Conservation (phyloP, 2,329 filamentous ascomycete genomes). For the Botrytis byssoidea region DNA sequence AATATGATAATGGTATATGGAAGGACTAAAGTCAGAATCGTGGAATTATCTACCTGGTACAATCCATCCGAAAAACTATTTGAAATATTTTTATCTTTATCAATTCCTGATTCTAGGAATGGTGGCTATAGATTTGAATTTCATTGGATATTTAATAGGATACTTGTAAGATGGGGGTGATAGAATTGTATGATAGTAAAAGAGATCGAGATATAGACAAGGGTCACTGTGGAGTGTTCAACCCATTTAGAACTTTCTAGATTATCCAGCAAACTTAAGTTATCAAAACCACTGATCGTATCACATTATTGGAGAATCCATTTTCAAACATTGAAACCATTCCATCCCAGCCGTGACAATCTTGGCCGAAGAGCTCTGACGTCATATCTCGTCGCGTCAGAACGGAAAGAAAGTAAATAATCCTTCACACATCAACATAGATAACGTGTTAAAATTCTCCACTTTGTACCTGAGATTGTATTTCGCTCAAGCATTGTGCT, state of each 20-base stretch:
- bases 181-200: background rate
- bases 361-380: background rate
- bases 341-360: background rate
- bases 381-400: background rate
- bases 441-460: background rate
- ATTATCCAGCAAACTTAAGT: background rate
- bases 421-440: too few relatives aligned
- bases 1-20: background rate
- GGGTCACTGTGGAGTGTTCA: background rate
- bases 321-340: background rate
- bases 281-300: background rate
- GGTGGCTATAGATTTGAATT: background rate
- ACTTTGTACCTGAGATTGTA: background rate
- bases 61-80: background rate
- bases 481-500: background rate
- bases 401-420: background rate
- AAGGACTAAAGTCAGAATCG: background rate
- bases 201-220: background rate
- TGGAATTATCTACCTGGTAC: background rate
- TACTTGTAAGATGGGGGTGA: too few relatives aligned
- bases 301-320: background rate
- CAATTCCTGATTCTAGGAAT: too few relatives aligned
- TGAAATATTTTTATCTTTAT: background rate
- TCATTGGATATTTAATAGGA: background rate
- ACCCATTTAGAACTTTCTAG: background rate